These are phyloP conservation scores for Fusarium drepaniforme DNA, from an alignment of 2,329 filamentous ascomycete genomes.

Conservation along the genomic window DNA sequence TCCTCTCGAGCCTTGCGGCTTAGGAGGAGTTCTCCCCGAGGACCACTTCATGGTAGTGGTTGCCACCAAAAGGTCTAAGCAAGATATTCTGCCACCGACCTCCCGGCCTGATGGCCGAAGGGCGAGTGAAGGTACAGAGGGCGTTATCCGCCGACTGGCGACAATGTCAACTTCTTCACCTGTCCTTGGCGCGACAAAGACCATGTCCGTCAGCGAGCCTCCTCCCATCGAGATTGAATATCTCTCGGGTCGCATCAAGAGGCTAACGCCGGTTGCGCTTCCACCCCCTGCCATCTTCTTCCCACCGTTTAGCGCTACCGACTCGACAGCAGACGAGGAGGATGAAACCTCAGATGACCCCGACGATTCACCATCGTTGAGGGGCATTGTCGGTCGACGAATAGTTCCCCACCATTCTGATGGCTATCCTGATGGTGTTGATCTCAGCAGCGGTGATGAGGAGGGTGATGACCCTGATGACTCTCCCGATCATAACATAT, in stretches of 20 bases:
- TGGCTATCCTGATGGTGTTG: conserved; percentile 55
- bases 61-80: conserved; percentile 59
- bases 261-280: conserved; percentile 60
- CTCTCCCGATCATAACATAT: conserved; percentile 48
- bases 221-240: conserved; percentile 59
- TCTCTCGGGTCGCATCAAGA: conserved; percentile 55
- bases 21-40: conserved; percentile 71
- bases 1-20: conserved; percentile 67
- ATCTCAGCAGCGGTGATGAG: conserved; percentile 57
- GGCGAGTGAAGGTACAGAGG: conserved; percentile 51
- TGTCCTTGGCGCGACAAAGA: conserved; percentile 3
- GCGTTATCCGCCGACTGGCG: conserved; percentile 57
- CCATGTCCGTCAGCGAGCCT: background rate
- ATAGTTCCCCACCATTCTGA: conserved; percentile 55
- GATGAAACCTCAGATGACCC: conserved; percentile 43
- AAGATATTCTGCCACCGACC: conserved; percentile 22
- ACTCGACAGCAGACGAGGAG: conserved; percentile 50
- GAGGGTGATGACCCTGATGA: conserved; percentile 56
- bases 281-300: conserved; percentile 67
- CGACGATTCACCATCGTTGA: conserved; percentile 46
- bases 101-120: conserved; percentile 6
- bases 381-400: conserved; percentile 48
- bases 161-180: conserved; percentile 57
- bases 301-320: conserved; percentile 59
- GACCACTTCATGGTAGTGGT: conserved; percentile 73